A percentile compares a stretch with the other conserved stretches of the same genome.
phyloP scores from a whole-genome alignment of 2,329 filamentous ascomycete genomes.

The Pyrenophora teres region DNA sequence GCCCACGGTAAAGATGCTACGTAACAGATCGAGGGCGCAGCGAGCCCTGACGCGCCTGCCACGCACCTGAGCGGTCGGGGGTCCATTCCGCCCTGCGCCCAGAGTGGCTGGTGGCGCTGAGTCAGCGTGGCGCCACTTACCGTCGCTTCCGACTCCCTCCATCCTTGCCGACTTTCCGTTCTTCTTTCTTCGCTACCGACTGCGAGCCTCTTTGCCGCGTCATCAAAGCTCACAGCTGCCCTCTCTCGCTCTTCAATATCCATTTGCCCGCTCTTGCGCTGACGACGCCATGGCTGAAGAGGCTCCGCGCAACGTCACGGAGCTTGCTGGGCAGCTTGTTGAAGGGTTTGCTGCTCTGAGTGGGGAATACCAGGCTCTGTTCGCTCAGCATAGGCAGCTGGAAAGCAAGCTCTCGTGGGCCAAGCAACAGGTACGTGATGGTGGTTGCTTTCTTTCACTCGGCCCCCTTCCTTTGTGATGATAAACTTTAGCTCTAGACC shows the following conservation, averaged over 20 bases:
- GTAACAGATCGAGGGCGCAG: constrained; percentile 40
- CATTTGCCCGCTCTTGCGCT: constrained; percentile 12
- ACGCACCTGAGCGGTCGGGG: constrained; percentile 26
- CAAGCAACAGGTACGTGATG: constrained; percentile 54
- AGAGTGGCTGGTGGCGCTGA: constrained; percentile 15
- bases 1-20: constrained; percentile 36
- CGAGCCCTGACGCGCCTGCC: constrained; percentile 36
- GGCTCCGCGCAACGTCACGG: constrained; percentile 30
- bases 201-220: constrained; percentile 31
- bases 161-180: constrained; percentile 23
- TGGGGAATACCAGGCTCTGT: constrained; percentile 54
- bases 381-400: constrained; percentile 51
- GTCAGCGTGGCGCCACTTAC: constrained; percentile 18
- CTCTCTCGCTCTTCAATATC: not conserved
- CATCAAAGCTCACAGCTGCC: constrained; percentile 26
- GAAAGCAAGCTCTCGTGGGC: constrained; percentile 55
- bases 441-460: constrained; percentile 1
- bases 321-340: constrained; percentile 50
- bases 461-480: constrained; percentile 46
- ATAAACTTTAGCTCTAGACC: constrained; percentile 58
- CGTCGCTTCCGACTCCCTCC: constrained; percentile 12
- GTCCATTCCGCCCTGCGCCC: constrained; percentile 7
- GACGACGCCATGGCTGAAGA: constrained; percentile 33
- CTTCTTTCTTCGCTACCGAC: constrained; percentile 18
- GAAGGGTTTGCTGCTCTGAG: constrained; percentile 55